A percentile compares a stretch with the other conserved stretches of the same genome.
Conservation (phyloP, 2,329 filamentous ascomycete species). For the Torrubiella hemipterigena region DNA sequence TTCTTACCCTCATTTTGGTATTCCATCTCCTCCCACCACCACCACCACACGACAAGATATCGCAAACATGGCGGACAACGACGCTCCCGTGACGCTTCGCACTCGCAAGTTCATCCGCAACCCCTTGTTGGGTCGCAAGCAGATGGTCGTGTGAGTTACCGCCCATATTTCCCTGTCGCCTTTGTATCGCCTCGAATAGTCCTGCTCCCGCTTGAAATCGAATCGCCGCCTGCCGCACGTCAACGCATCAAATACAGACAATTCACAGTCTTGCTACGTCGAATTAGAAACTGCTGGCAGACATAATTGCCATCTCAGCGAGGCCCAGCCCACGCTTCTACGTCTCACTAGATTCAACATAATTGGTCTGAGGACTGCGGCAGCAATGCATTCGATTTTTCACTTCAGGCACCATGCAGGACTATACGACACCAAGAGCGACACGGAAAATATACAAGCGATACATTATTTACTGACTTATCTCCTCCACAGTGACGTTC, state of each 20-base stretch:
- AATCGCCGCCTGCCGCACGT: too few relatives aligned
- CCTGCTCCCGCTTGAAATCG: too few relatives aligned
- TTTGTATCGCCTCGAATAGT: too few relatives aligned
- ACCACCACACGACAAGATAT: conserved; percentile 20
- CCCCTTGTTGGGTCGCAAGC: conserved; percentile 95
- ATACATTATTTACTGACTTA: conserved; percentile 2
- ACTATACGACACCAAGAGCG: neutral
- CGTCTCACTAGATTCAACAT: too few relatives aligned
- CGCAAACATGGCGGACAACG: conserved; percentile 79
- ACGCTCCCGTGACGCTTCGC: conserved; percentile 70
- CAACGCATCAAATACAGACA: too few relatives aligned
- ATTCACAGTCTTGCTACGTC: too few relatives aligned
- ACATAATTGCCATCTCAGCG: too few relatives aligned
- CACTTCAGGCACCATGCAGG: neutral
- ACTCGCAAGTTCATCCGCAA: conserved; percentile 99
- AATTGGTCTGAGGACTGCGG: too few relatives aligned
- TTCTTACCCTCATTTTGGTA: conserved; percentile 8
- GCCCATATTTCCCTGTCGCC: conserved; percentile 9
- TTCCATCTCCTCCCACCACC: conserved; percentile 14
- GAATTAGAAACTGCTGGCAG: too few relatives aligned
- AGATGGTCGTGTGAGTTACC: conserved; percentile 95
- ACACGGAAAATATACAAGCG: conserved; percentile 2
- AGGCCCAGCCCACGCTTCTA: too few relatives aligned
- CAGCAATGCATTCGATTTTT: too few relatives aligned
- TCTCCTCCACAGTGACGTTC: conserved; percentile 67